Conservation (phyloP, 2,329 filamentous ascomycete species). For the Neocucurbitaria cava region DNA sequence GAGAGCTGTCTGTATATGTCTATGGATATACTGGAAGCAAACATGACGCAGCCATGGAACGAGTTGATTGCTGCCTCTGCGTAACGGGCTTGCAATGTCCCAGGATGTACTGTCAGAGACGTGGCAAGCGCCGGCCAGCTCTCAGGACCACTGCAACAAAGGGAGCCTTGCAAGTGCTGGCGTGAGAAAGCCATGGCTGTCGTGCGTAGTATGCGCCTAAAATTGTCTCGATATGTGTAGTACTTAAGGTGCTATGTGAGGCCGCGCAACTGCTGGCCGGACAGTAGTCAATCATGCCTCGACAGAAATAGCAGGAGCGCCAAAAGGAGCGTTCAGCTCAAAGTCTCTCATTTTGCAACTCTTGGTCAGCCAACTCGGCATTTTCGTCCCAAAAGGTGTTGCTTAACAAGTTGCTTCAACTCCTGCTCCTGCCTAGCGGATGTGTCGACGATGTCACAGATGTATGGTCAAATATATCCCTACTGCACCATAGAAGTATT, state of each 20-base stretch:
- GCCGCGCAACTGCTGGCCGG: not conserved
- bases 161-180: not conserved
- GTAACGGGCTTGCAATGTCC: too few relatives aligned
- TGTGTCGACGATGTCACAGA: too few relatives aligned
- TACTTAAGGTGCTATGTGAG: not conserved
- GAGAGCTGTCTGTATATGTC: not conserved
- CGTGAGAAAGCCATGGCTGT: not conserved
- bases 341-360: too few relatives aligned
- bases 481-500: not conserved
- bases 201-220: not conserved
- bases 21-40: not conserved
- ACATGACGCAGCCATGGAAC: not conserved
- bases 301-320: too few relatives aligned
- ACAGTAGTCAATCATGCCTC: not conserved
- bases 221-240: not conserved
- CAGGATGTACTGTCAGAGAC: not conserved
- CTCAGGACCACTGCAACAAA: not conserved
- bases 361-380: too few relatives aligned
- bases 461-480: too few relatives aligned
- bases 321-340: too few relatives aligned
- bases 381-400: too few relatives aligned
- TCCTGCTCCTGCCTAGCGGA: too few relatives aligned
- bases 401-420: too few relatives aligned
- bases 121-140: not conserved
- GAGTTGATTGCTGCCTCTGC: too few relatives aligned